phyloP scores from a whole-genome alignment of 805 yeast species.

The Pichia gijzeniarum region DNA sequence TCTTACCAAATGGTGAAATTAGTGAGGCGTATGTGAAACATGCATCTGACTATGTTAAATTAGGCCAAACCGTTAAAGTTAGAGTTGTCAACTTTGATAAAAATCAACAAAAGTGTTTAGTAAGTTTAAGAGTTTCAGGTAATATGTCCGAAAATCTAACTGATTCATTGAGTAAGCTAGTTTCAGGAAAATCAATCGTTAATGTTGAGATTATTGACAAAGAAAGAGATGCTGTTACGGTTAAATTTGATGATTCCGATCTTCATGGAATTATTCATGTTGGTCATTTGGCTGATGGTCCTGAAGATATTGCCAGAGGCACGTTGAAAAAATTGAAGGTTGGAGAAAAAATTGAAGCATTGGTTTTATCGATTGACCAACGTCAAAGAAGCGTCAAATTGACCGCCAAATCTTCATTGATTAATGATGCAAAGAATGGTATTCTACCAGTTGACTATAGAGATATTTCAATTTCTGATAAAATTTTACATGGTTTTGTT shows the following conservation, averaged over 20 bases:
- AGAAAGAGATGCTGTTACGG: slow-evolving; percentile 63
- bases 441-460: slow-evolving; percentile 53
- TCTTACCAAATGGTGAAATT: slow-evolving; percentile 80
- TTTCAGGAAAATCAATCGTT: slow-evolving; percentile 57
- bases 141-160: slow-evolving; percentile 43
- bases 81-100: slow-evolving; percentile 54
- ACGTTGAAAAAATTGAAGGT: slow-evolving; percentile 52
- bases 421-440: slow-evolving; percentile 50
- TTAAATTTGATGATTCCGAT: slow-evolving; percentile 47
- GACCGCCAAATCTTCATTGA: slow-evolving; percentile 58
- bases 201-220: slow-evolving; percentile 63
- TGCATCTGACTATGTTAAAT: slow-evolving; percentile 69
- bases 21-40: slow-evolving; percentile 78
- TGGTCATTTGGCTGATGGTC: slow-evolving; percentile 74
- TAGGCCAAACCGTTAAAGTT: slow-evolving; percentile 80
- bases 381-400: slow-evolving; percentile 55
- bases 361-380: slow-evolving; percentile 61
- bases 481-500: slow-evolving; percentile 62
- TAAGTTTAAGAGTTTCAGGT: slow-evolving; percentile 65
- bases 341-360: slow-evolving; percentile 54
- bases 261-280: slow-evolving; percentile 65
- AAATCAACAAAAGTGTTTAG: slow-evolving; percentile 50
- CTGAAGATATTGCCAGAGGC: slow-evolving; percentile 66
- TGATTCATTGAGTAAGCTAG: slow-evolving; percentile 39
- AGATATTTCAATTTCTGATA: slow-evolving; percentile 47